phyloP scores from a whole-genome alignment of 129 eudicot genomes.

The Solidago caesia region DNA sequence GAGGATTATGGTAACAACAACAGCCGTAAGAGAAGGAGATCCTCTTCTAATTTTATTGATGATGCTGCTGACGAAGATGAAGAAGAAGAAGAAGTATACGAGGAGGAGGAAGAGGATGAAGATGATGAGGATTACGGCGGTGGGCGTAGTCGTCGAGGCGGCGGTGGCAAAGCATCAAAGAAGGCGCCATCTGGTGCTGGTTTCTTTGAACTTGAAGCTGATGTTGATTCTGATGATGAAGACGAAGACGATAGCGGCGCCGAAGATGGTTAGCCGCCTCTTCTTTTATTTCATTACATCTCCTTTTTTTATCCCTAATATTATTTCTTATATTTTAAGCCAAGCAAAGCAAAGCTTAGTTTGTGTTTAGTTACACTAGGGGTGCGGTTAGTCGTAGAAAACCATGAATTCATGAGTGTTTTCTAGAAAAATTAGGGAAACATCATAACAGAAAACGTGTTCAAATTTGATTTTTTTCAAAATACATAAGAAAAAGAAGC shows the following conservation, averaged over 20 bases:
- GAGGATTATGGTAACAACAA: slow-evolving; percentile 46
- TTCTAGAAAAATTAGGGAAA: too few species aligned
- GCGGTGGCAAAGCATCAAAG: slow-evolving; percentile 39
- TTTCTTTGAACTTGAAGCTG: slow-evolving; percentile 75
- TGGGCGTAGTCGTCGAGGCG: slow-evolving; percentile 23
- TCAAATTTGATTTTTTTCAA: too few species aligned
- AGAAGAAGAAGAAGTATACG: slow-evolving; percentile 56
- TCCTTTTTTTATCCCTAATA: not conserved
- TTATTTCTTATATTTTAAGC: not conserved
- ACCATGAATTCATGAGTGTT: too few species aligned
- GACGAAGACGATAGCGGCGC: slow-evolving; percentile 93
- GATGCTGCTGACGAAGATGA: slow-evolving; percentile 78
- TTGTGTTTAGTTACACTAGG: too few species aligned
- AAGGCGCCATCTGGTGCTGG: slow-evolving; percentile 41
- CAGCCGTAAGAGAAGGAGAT: slow-evolving; percentile 41
- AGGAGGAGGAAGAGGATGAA: slow-evolving; percentile 56
- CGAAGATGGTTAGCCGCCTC: slow-evolving; percentile 71
- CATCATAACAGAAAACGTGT: too few species aligned
- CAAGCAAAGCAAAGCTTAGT: not conserved
- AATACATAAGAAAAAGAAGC: too few species aligned
- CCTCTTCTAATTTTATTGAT: slow-evolving; percentile 45
- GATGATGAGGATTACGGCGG: slow-evolving; percentile 57
- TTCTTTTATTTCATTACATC: not conserved
- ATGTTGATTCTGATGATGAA: slow-evolving; percentile 68
- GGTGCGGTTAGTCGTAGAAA: too few species aligned